Base-by-base conservation (phyloP, 1,139 yeast genomes). In the Sugiyamaella castrensis region DNA sequence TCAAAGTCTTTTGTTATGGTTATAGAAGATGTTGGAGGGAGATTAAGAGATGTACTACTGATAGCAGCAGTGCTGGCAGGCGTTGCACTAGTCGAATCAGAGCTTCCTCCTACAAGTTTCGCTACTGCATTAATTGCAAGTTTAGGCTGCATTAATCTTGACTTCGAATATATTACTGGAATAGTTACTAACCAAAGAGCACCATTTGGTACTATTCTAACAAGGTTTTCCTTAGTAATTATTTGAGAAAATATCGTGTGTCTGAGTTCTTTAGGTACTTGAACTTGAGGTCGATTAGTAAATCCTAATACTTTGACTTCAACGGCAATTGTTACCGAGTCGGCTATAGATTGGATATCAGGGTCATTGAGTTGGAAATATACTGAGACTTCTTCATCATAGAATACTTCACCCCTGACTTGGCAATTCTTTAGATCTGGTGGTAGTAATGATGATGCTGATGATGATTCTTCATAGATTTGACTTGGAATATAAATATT, bases 111-210 rank as follows among this genome's bases (percentile, higher is more conserved):
- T 24, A 27, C 38, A 8, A 33, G 34, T 13, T 37, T 43, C 8
- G 51, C 55, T 11, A 51, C 53, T 11, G 57, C 57, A 24, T 57
- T 57, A n/a, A 58, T 41, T 8, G 52, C 49, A 6, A 58, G 50
- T 11, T 49, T 47, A 5, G 67, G 65, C 28, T 50, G 53, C 11
- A 50, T 46, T 28, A 63, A 55, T 26, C 67, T 50, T 19, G 59
- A 57, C 16, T 66, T 49, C 1, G 66, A 66, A 42, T 63, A 66
- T 13, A 57, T 58, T 7, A 63, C 53, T 8, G 60, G 59, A 2
- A 61, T 50, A 8, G 49, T 41, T 2, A 60, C 40, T 34, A 50
- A 47, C 67, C 67, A 63, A n/a, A 58, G 47, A 6, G 63, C 62
- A 12, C 26, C 38, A 27, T 41, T 35, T 9, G 40, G 15, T 4